Percentiles rank a stretch among this genome's conserved stretches.
Conservation (phyloP, 2,329 filamentous ascomycete species). For the Emmonsia crescens region DNA sequence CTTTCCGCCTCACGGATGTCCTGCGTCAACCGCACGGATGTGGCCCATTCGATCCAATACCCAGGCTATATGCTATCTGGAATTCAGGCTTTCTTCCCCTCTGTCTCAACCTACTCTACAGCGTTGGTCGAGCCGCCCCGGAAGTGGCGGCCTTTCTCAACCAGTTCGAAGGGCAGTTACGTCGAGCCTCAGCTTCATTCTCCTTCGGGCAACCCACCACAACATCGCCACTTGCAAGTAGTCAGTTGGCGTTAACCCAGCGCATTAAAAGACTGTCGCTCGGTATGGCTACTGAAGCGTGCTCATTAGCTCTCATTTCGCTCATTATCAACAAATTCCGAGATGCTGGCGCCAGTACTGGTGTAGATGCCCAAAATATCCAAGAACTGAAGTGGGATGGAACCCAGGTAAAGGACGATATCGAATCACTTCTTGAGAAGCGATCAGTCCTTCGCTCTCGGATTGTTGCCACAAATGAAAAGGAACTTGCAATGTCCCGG, state of each 20-base stretch:
- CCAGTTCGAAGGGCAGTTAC: constrained; percentile 71
- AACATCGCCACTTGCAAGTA: constrained; percentile 20
- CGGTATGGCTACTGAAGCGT: constrained; percentile 62
- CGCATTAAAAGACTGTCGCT: constrained; percentile 53
- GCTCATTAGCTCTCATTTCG: constrained; percentile 66
- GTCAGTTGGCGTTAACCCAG: constrained; percentile 19
- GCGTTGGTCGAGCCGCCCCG: constrained; percentile 67
- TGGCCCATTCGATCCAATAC: constrained; percentile 65
- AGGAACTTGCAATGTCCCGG: constrained; percentile 54
- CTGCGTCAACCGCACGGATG: constrained; percentile 59
- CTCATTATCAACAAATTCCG: constrained; percentile 59
- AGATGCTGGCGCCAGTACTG: constrained; percentile 51
- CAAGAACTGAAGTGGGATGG: constrained; percentile 66
- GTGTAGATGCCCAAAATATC: constrained; percentile 51
- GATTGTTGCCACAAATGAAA: constrained; percentile 60
- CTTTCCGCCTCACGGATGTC: constrained; percentile 66
- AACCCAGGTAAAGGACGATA: constrained; percentile 61
- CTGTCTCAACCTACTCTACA: constrained; percentile 74
- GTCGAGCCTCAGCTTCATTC: constrained; percentile 60
- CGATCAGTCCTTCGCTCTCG: constrained; percentile 59
- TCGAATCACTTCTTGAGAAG: constrained; percentile 68
- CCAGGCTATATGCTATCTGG: constrained; percentile 83
- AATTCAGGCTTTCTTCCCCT: constrained; percentile 76
- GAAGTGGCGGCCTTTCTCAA: constrained; percentile 84
- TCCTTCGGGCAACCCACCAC: constrained; percentile 41